A percentile compares a stretch with the other conserved stretches of the same genome.
These are phyloP conservation scores for Pulveroboletus sp. DNA, from an alignment of 768 basidiomycete genomes.

Conservation along the genomic window DNA sequence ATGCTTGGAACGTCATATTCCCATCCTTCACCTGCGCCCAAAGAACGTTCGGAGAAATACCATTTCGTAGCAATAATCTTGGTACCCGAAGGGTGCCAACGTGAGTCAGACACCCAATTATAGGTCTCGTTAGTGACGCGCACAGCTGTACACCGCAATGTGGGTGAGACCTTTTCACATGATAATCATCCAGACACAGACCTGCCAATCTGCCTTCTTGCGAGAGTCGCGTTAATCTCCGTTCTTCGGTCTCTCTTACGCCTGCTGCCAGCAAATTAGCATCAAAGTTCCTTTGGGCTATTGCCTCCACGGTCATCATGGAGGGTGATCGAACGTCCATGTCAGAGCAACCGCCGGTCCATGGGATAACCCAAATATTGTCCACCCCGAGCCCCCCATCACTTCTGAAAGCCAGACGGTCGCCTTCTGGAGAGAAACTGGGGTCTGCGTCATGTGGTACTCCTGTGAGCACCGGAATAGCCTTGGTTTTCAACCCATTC, in stretches of 20 bases:
- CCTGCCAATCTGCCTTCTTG: constrained; percentile 57
- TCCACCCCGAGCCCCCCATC: constrained; percentile 71
- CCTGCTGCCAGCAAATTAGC: constrained; percentile 47
- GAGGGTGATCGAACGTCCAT: constrained; percentile 49
- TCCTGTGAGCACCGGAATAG: constrained; percentile 58
- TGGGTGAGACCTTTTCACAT: constrained; percentile 2
- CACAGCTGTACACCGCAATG: constrained; percentile 27
- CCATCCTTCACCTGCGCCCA: constrained; percentile 75
- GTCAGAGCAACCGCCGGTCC: constrained; percentile 55
- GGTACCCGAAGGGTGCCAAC: constrained; percentile 63
- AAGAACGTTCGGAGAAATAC: constrained; percentile 61
- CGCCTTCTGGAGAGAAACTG: constrained; percentile 65
- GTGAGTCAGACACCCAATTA: constrained; percentile 64
- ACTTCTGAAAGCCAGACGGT: constrained; percentile 62
- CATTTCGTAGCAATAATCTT: constrained; percentile 73
- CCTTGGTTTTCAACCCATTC: constrained; percentile 32
- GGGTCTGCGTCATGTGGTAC: constrained; percentile 71
- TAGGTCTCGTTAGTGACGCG: constrained; percentile 72
- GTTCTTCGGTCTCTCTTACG: constrained; percentile 45
- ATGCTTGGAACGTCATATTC: constrained; percentile 49
- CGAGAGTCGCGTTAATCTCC: constrained; percentile 46
- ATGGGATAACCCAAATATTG: constrained; percentile 69
- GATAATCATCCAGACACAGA: constrained; percentile 4
- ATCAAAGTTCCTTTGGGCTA: constrained; percentile 38
- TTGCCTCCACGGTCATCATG: constrained; percentile 34